A percentile compares a stretch with the other conserved stretches of the same genome.
Conservation (phyloP, 2,329 filamentous ascomycete genomes). For the Nemania abortiva region DNA sequence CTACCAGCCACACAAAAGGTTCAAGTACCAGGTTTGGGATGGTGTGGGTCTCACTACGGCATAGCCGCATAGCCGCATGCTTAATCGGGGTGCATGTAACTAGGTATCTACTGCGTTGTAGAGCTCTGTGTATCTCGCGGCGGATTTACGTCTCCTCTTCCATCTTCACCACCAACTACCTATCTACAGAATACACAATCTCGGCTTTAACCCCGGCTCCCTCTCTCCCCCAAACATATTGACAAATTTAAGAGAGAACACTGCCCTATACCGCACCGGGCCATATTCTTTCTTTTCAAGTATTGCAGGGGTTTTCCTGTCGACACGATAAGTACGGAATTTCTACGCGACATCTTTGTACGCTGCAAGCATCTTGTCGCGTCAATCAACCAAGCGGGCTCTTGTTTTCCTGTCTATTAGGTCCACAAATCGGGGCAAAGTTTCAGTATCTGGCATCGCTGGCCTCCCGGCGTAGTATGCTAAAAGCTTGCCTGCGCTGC, state of each 20-base stretch:
- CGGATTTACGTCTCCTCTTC: not conserved
- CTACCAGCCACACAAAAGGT: not conserved
- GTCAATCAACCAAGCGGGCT: conserved; percentile 9
- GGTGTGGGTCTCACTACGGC: not conserved
- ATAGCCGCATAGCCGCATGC: conserved; percentile 5
- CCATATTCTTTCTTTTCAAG: conserved; percentile 9
- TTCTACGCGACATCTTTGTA: not conserved
- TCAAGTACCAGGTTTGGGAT: not conserved
- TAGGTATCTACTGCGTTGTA: not conserved
- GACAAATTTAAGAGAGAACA: conserved; percentile 22
- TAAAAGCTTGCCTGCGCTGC: not conserved
- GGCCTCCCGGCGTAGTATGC: not conserved
- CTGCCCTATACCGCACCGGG: not conserved
- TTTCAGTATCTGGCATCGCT: not conserved
- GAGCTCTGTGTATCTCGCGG: not conserved
- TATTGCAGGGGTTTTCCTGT: conserved; percentile 1
- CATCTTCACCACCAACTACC: not conserved
- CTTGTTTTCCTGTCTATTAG: not conserved
- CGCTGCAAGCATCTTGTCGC: conserved; percentile 8
- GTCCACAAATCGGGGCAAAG: not conserved
- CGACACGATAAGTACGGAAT: not conserved
- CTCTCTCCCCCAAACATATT: not conserved
- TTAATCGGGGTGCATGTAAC: not conserved
- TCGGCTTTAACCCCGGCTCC: not conserved
- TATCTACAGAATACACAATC: not conserved